Conservation (phyloP, 2,329 filamentous ascomycete species). For the Lasiodiplodia sp. region DNA sequence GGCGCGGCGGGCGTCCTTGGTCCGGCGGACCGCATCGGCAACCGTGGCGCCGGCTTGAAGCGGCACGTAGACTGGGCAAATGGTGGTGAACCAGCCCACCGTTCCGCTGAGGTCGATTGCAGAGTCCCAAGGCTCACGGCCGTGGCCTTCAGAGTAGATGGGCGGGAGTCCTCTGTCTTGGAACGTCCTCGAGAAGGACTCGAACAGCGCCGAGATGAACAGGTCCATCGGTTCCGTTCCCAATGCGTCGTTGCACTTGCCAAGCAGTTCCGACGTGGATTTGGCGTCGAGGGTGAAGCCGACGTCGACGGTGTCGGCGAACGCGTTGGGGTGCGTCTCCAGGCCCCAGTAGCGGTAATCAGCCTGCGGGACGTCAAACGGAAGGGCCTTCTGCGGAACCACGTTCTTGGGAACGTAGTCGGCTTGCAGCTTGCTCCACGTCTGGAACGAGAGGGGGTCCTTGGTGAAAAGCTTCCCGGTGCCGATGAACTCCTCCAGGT, state of each 20-base stretch:
- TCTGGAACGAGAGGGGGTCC: conserved; percentile 46
- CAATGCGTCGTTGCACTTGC: conserved; percentile 20
- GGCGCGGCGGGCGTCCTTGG: background rate
- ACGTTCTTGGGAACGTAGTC: conserved; percentile 35
- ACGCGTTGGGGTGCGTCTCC: conserved; percentile 40
- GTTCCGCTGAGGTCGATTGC: conserved; percentile 36
- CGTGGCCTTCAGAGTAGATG: conserved; percentile 36
- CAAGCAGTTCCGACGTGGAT: conserved; percentile 37
- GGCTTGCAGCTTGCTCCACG: conserved; percentile 45
- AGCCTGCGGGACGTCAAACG: conserved; percentile 39
- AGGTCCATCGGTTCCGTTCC: conserved; percentile 25
- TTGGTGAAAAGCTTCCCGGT: conserved; percentile 38
- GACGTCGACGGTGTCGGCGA: conserved; percentile 43
- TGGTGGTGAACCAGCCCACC: conserved; percentile 36
- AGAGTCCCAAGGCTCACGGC: conserved; percentile 36
- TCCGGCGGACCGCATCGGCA: conserved; percentile 3
- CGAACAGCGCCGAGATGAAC: conserved; percentile 13
- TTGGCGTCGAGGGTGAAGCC: conserved; percentile 41
- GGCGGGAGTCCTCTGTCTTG: conserved; percentile 15
- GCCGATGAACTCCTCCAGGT: conserved; percentile 44
- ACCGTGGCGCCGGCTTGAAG: background rate
- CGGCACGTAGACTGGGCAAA: conserved; percentile 9
- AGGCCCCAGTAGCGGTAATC: conserved; percentile 50
- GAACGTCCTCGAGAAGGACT: conserved; percentile 18
- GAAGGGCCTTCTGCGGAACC: conserved; percentile 36